Conservation (phyloP, 2,329 filamentous ascomycete genomes). For the Penicillium psychrosexuale region DNA sequence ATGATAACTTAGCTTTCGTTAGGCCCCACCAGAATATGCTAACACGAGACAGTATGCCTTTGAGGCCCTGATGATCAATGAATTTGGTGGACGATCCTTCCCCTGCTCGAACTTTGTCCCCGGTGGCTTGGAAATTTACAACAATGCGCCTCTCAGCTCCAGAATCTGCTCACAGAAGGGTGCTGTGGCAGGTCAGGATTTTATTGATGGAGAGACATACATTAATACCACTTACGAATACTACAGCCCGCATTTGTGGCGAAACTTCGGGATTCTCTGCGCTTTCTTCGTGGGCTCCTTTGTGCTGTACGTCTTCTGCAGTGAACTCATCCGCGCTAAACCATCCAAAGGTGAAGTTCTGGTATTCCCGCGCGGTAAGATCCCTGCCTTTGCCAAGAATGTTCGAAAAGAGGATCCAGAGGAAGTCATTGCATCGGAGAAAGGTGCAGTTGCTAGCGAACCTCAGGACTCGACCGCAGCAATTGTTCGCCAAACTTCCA, state of each 20-base stretch:
- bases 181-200: conserved; percentile 51
- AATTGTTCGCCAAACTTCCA: conserved; percentile 66
- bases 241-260: conserved; percentile 58
- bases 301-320: conserved; percentile 57
- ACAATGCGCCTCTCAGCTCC: conserved; percentile 34
- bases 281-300: conserved; percentile 61
- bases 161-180: conserved; percentile 60
- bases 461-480: conserved; percentile 66
- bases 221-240: conserved; percentile 57
- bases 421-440: conserved; percentile 21
- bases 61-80: conserved; percentile 79
- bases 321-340: conserved; percentile 60
- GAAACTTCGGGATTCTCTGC: conserved; percentile 65
- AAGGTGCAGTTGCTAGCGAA: conserved; percentile 60
- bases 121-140: conserved; percentile 39
- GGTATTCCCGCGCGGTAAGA: conserved; percentile 68
- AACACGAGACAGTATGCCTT: conserved; percentile 60
- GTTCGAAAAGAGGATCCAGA: conserved; percentile 25
- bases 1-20: conserved; percentile 1
- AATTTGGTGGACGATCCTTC: conserved; percentile 67
- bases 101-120: conserved; percentile 48
- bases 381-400: conserved; percentile 46
- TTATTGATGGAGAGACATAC: conserved; percentile 59
- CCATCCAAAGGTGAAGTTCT: conserved; percentile 73
- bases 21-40: neutral